These are phyloP conservation scores for Erodium maritimum DNA, from an alignment of 345 rosid species.

Conservation along the genomic window DNA sequence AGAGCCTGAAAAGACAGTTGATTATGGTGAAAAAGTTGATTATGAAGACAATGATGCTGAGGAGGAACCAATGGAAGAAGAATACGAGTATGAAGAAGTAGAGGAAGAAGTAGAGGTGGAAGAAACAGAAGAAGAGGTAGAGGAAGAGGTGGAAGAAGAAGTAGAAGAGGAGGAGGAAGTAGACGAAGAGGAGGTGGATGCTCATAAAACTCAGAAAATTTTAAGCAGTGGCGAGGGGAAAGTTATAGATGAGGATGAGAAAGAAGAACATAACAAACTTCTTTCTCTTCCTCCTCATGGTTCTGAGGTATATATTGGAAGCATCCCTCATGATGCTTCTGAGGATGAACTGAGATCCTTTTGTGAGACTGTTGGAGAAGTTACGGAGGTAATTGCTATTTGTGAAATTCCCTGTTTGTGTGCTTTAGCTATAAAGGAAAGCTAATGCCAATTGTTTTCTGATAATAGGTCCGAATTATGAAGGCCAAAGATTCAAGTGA, in stretches of 20 bases:
- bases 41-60: slow-evolving; percentile 44
- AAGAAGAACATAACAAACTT: slow-evolving; percentile 52
- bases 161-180: slow-evolving; percentile 36
- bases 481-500: slow-evolving; percentile 71
- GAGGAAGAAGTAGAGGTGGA: slow-evolving; percentile 2
- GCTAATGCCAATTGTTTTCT: slow-evolving; percentile 9
- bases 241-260: slow-evolving; percentile 39
- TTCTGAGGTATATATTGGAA: slow-evolving; percentile 81
- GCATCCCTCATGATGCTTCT: slow-evolving; percentile 62
- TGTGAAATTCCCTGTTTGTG: not conserved
- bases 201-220: slow-evolving; percentile 6
- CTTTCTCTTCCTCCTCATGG: slow-evolving; percentile 87
- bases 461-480: slow-evolving; percentile 66
- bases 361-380: slow-evolving; percentile 79
- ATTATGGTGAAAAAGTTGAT: slow-evolving; percentile 59
- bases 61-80: slow-evolving; percentile 71
- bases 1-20: slow-evolving; percentile 30
- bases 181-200: slow-evolving; percentile 18
- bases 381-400: slow-evolving; percentile 45
- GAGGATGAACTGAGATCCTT: slow-evolving; percentile 61
- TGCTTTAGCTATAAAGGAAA: slow-evolving; percentile 8
- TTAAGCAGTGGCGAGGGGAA: slow-evolving; percentile 20
- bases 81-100: slow-evolving; percentile 67
- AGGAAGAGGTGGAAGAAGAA: slow-evolving; percentile 46
- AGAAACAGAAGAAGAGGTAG: slow-evolving; percentile 54